Percentiles rank a stretch among this genome's conserved stretches.
Conservation (phyloP, 208 protist species). For the Trypanosoma congolense region DNA sequence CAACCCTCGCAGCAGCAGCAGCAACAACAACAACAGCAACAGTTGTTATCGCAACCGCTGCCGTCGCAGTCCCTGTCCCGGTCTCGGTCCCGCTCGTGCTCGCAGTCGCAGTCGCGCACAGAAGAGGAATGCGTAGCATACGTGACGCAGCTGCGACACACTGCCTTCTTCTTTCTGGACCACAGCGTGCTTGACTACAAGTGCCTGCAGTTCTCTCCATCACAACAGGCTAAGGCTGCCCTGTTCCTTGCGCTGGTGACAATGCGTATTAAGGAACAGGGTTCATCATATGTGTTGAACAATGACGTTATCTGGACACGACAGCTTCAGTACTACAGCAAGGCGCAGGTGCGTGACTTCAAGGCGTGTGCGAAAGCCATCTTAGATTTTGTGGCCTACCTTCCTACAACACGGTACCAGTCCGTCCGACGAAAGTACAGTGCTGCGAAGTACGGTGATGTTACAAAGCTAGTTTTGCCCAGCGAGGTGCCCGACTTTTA, state of each 20-base stretch:
- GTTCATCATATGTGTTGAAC: constrained; percentile 5
- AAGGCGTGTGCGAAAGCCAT: constrained; percentile 72
- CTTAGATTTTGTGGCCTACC: constrained; percentile 72
- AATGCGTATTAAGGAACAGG: constrained; percentile 41
- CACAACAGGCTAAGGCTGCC: constrained; percentile 87
- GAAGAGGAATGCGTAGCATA: constrained; percentile 35
- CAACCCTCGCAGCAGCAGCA: background rate
- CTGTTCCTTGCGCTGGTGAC: constrained; percentile 86
- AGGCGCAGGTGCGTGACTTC: constrained; percentile 52
- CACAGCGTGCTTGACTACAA: constrained; percentile 85
- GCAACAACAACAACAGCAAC: background rate
- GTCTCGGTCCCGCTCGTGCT: background rate
- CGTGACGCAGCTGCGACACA: constrained; percentile 43
- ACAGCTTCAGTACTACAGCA: constrained; percentile 66
- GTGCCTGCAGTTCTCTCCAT: constrained; percentile 90
- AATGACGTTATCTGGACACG: constrained; percentile 48
- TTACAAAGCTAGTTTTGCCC: constrained; percentile 63
- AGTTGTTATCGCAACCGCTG: background rate
- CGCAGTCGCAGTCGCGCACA: constrained; percentile 1
- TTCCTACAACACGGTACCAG: constrained; percentile 82
- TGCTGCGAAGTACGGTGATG: constrained; percentile 67
- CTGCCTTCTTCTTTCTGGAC: constrained; percentile 84
- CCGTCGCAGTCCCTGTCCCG: background rate
- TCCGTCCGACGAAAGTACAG: constrained; percentile 87
- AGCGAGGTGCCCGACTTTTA: constrained; percentile 41